Base-by-base conservation (phyloP, 192 early-diverging fungal genomes). In the Backusella westeae region DNA sequence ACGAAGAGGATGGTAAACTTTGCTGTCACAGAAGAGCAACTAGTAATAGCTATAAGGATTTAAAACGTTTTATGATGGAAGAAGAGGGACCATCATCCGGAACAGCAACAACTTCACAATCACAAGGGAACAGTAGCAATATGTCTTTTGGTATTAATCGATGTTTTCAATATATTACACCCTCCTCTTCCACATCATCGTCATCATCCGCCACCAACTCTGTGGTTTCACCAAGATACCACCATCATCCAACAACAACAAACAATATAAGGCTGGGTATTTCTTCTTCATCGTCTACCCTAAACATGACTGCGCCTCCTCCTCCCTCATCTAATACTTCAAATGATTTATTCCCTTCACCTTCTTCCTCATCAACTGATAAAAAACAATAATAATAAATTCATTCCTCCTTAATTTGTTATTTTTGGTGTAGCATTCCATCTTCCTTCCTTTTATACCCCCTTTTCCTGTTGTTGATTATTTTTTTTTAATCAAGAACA, bases 311-410 rank as follows among this genome's bases (percentile, higher is more conserved):
- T 63, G 56, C 23, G 21, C 26, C 56, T 29, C 56, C 56, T 63
- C 56, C 56, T 63, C 21, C 56, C 29, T 29, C 56, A 12, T 63
- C 56, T 29, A 63, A 63, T 29, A 23, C 56, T 63, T 29, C 56
- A 29, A 63, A 63, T 23, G 56, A 63, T 12, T 29, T 63, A 63
- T 63, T 63, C 23, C 56, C 56, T 63, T 63, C 56, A 63, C 56
- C 56, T 63, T 63, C 56, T 63, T 63, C 56, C 26, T 63, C 56
- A 9, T 63, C 56, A 29, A 29, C 56, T 63, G 56, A 63, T 26
- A 63, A 63, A 63, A 63, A 63, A 63, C 21, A 63, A 63, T 63
- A 63, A 29, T 29, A 63, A 63, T 63, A 63, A 63, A 63, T 63
- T 63, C 56, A 29, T 63, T 26, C 23, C 26, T 49, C 46, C 46